A percentile compares a stretch with the other conserved stretches of the same genome.
These are phyloP conservation scores for Penicillium desertorum DNA, from an alignment of 495 filamentous ascomycete genomes.

Conservation along the genomic window DNA sequence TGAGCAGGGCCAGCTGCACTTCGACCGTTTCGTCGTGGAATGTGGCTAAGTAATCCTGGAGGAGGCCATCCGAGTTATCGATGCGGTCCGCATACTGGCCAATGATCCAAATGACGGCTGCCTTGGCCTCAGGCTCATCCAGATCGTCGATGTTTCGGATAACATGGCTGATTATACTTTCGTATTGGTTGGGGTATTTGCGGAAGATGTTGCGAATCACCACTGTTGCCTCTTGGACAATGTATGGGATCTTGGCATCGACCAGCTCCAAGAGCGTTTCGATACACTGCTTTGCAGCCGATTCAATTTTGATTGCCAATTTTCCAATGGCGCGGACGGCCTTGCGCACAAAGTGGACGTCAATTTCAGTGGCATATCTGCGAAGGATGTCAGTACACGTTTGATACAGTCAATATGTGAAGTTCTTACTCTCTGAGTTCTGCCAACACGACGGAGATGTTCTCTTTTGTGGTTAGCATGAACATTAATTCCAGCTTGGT, in stretches of 20 bases:
- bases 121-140: constrained; percentile 98
- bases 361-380: constrained; percentile 93
- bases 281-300: constrained; percentile 86
- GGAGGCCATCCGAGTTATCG: constrained; percentile 87
- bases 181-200: constrained; percentile 98
- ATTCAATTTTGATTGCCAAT: constrained; percentile 98
- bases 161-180: constrained; percentile 91
- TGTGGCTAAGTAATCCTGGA: constrained; percentile 92
- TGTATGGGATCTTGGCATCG: constrained; percentile 98
- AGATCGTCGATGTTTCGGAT: constrained; percentile 96
- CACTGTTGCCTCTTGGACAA: constrained; percentile 99
- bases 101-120: constrained; percentile 99
- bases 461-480: constrained; percentile 95
- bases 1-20: constrained; percentile 91
- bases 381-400: constrained; percentile 10
- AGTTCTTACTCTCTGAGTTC: constrained; percentile 79
- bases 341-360: constrained; percentile 97
- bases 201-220: constrained; percentile 99
- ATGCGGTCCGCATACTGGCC: constrained; percentile 97
- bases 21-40: constrained; percentile 94
- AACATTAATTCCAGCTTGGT: constrained; percentile 99
- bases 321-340: constrained; percentile 97
- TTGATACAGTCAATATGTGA: background rate
- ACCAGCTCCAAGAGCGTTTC: constrained; percentile 90
- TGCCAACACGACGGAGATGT: constrained; percentile 92